Conservation (phyloP, 2,329 filamentous ascomycete species). For the Fusarium domesticum region DNA sequence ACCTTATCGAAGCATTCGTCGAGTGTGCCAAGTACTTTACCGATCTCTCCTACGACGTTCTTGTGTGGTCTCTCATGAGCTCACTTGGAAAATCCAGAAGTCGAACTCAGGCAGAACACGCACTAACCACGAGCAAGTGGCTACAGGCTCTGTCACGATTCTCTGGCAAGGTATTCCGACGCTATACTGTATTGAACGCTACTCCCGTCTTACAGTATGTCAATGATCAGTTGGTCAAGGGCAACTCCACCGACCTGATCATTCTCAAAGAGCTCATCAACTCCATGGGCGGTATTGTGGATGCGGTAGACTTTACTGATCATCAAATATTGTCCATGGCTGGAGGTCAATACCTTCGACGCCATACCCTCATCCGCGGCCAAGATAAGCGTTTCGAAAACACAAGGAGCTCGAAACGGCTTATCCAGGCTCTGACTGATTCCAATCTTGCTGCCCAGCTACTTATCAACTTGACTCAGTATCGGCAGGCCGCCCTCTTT, state of each 20-base stretch:
- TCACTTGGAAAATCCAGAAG: slow-evolving; percentile 62
- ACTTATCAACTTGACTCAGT: slow-evolving; percentile 86
- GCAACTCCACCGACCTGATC: slow-evolving; percentile 87
- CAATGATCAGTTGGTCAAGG: slow-evolving; percentile 73
- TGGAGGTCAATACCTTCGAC: slow-evolving; percentile 74
- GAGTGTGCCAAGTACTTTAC: slow-evolving; percentile 95
- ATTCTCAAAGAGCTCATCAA: slow-evolving; percentile 87
- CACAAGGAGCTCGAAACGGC: slow-evolving; percentile 69
- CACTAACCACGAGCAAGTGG: slow-evolving; percentile 83
- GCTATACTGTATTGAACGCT: slow-evolving; percentile 79
- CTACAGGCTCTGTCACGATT: slow-evolving; percentile 87
- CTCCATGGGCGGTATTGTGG: slow-evolving; percentile 90
- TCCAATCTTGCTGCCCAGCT: slow-evolving; percentile 76
- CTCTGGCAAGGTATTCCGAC: slow-evolving; percentile 82
- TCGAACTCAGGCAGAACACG: slow-evolving; percentile 59
- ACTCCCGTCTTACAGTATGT: slow-evolving; percentile 88
- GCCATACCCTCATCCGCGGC: slow-evolving; percentile 75
- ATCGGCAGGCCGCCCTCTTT: slow-evolving; percentile 82
- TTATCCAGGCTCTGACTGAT: slow-evolving; percentile 76
- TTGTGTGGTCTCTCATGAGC: slow-evolving; percentile 89
- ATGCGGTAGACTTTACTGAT: slow-evolving; percentile 84
- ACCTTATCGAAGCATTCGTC: slow-evolving; percentile 90
- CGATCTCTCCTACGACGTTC: slow-evolving; percentile 84
- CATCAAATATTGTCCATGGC: slow-evolving; percentile 83
- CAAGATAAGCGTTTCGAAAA: slow-evolving; percentile 79